A percentile compares a stretch with the other conserved stretches of the same genome.
Evolutionary conservation across 176 grass and related monocot genomes (phyloP).

Genomic region (Phoenix roebelenii): DNA sequence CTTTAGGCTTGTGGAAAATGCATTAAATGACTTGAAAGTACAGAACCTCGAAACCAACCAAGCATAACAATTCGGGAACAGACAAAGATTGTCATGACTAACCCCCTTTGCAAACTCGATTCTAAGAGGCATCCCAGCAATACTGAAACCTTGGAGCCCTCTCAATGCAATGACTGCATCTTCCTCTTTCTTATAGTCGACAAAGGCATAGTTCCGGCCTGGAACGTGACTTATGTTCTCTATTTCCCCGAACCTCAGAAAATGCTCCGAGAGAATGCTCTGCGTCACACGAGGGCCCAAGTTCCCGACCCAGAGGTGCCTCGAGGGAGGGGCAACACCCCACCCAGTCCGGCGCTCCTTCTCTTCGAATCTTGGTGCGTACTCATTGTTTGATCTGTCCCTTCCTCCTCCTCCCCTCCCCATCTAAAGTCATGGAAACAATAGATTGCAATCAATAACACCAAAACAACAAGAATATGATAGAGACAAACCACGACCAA

Average conservation of each 20-base stretch:
- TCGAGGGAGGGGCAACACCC: conserved; percentile 63
- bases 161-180: conserved; percentile 45
- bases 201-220: conserved; percentile 66
- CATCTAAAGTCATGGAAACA: conserved; percentile 5
- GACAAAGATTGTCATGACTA: conserved; percentile 56
- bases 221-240: conserved; percentile 43
- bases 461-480: no score
- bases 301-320: conserved; percentile 84
- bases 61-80: conserved; percentile 8
- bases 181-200: conserved; percentile 52
- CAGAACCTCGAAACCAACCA: conserved; percentile 5
- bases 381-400: not conserved
- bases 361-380: conserved; percentile 12
- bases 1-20: conserved; percentile 15
- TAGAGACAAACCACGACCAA: no score
- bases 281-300: conserved; percentile 35
- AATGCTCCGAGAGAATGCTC: conserved; percentile 48
- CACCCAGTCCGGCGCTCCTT: conserved; percentile 39
- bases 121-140: conserved; percentile 59
- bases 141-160: conserved; percentile 48
- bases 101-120: conserved; percentile 99
- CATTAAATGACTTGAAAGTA: conserved; percentile 11
- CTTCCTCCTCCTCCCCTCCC: conserved; percentile 20
- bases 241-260: conserved; percentile 55
- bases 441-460: not conserved